Conservation (phyloP, 2,329 filamentous ascomycete species). For the Thielaviopsis cerberus region DNA sequence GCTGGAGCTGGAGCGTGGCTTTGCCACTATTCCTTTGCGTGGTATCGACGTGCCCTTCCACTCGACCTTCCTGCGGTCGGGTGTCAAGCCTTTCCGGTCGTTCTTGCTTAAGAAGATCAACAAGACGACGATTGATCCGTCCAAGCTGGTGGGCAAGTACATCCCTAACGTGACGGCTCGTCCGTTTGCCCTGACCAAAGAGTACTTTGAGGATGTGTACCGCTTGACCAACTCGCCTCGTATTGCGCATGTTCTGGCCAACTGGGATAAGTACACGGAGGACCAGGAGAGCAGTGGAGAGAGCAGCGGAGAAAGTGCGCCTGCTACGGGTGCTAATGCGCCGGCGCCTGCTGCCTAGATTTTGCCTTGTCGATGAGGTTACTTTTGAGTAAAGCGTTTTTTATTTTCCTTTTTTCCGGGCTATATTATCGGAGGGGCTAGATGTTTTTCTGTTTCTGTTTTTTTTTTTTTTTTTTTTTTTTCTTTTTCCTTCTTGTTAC, state of each 20-base stretch:
- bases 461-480: not conserved
- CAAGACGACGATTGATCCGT: slow-evolving; percentile 94
- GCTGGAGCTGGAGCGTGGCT: slow-evolving; percentile 78
- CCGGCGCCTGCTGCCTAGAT: slow-evolving; percentile 5
- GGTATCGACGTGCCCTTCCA: slow-evolving; percentile 99
- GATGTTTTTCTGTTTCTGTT: too few relatives aligned
- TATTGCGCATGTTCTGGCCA: slow-evolving; percentile 65
- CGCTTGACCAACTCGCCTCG: slow-evolving; percentile 67
- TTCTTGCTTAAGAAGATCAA: slow-evolving; percentile 99
- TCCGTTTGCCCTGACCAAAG: slow-evolving; percentile 88
- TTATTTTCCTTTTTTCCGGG: not conserved
- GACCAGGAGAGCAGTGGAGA: slow-evolving; percentile 24
- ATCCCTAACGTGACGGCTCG: slow-evolving; percentile 95
- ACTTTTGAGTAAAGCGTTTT: not conserved
- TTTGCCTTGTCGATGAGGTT: not conserved
- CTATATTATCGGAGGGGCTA: not conserved
- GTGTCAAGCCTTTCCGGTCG: slow-evolving; percentile 95
- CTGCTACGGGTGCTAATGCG: slow-evolving; percentile 2
- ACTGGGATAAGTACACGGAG: slow-evolving; percentile 57
- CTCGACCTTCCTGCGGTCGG: slow-evolving; percentile 90
- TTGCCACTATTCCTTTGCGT: slow-evolving; percentile 87
- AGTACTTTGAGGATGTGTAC: slow-evolving; percentile 99
- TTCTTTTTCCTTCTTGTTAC: not conserved
- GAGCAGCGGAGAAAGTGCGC: not conserved
- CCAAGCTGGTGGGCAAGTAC: slow-evolving; percentile 94